Conservation (phyloP, 768 basidiomycete species). For the Russula dissimulans region DNA sequence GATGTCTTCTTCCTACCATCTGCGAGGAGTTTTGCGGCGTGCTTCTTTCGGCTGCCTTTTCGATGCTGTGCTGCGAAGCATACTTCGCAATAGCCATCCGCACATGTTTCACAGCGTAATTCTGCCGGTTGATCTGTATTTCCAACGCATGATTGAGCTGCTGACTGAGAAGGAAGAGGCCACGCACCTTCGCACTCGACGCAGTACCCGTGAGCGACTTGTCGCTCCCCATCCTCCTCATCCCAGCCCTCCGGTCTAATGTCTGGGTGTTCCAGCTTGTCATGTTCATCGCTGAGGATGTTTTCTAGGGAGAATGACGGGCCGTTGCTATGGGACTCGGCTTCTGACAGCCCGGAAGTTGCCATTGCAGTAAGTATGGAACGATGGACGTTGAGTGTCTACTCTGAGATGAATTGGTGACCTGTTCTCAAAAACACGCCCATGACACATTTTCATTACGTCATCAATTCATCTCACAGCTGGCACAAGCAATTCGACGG, state of each 20-base stretch:
- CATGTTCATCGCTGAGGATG: conserved; percentile 58
- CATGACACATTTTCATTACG: neutral
- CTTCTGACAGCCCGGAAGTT: conserved; percentile 2
- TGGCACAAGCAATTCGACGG: too few relatives aligned
- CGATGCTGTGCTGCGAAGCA: conserved; percentile 81
- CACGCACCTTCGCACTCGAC: conserved; percentile 77
- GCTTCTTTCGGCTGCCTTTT: conserved; percentile 67
- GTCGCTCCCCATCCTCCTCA: conserved; percentile 43
- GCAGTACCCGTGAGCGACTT: conserved; percentile 56
- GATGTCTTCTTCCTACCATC: conserved; percentile 14
- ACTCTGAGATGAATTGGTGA: neutral
- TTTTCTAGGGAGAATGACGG: conserved; percentile 52
- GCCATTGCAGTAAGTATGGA: neutral
- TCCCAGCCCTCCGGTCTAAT: conserved; percentile 50
- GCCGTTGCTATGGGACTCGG: conserved; percentile 8
- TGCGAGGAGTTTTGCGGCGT: conserved; percentile 42
- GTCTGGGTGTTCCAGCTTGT: conserved; percentile 50
- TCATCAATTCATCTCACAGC: too few relatives aligned
- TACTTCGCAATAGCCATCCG: conserved; percentile 71
- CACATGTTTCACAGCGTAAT: conserved; percentile 60
- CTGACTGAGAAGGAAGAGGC: neutral
- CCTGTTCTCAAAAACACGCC: neutral
- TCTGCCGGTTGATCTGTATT: conserved; percentile 72
- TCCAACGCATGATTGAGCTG: neutral
- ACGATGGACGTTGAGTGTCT: conserved; percentile 3